A percentile compares a stretch with the other conserved stretches of the same genome.
phyloP scores from a whole-genome alignment of 306 rosid species.

The Aeschynomene evenia region DNA sequence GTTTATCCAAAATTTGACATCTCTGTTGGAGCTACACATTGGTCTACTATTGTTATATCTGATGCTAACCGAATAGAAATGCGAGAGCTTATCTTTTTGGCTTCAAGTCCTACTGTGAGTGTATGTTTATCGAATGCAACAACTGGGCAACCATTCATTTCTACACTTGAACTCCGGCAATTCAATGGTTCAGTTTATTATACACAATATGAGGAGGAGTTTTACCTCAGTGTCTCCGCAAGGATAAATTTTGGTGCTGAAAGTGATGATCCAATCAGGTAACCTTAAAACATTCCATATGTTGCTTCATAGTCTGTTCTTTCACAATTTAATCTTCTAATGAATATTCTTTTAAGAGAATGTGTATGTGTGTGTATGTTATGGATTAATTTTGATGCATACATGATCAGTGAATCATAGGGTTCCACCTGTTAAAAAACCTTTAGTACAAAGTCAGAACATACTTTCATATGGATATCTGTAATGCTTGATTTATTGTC shows the following conservation, averaged over 20 bases:
- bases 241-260: slow-evolving; percentile 97
- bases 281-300: slow-evolving; percentile 8
- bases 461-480: background rate
- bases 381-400: slow-evolving; percentile 2
- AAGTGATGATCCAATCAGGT: slow-evolving; percentile 79
- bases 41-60: slow-evolving; percentile 89
- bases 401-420: background rate
- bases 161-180: slow-evolving; percentile 94
- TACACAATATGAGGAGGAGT: slow-evolving; percentile 60
- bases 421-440: background rate
- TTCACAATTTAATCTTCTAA: background rate
- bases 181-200: slow-evolving; percentile 86
- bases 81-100: slow-evolving; percentile 85
- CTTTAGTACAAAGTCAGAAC: background rate
- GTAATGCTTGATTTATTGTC: background rate
- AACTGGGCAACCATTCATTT: slow-evolving; percentile 90
- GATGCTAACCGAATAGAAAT: slow-evolving; percentile 65
- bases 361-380: background rate
- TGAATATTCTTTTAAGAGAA: background rate
- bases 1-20: slow-evolving; percentile 91
- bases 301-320: slow-evolving; percentile 11
- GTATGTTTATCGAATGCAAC: slow-evolving; percentile 96
- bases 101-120: slow-evolving; percentile 65
- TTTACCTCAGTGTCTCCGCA: slow-evolving; percentile 91
- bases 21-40: slow-evolving; percentile 89